Conservation (phyloP, 78 protist genomes). For the Protostelium mycophagum region DNA sequence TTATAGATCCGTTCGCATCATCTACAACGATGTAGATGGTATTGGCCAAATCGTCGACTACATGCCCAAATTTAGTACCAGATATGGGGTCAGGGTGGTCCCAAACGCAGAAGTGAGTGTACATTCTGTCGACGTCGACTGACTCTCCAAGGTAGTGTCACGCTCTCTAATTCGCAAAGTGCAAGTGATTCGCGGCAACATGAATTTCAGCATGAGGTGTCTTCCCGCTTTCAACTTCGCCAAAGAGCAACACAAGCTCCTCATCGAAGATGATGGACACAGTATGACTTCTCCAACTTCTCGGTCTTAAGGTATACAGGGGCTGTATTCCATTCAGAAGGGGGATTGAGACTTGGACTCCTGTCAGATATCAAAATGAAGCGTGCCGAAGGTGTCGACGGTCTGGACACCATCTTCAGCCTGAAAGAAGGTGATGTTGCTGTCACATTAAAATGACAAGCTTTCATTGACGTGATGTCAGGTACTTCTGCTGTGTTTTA, state of each 20-base stretch:
- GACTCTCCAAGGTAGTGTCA: neutral
- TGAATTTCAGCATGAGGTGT: slow-evolving; percentile 29
- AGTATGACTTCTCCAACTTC: neutral
- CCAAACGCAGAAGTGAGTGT: neutral
- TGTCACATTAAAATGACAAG: no score
- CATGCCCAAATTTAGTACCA: slow-evolving; percentile 40
- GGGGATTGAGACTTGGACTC: neutral
- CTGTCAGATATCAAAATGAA: neutral
- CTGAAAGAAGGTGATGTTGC: neutral
- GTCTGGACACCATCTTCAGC: neutral
- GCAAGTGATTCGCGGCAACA: slow-evolving; percentile 37
- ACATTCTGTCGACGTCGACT: neutral
- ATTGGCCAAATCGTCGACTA: slow-evolving; percentile 33
- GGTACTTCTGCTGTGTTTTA: neutral
- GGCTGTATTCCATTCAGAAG: neutral
- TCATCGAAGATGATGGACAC: neutral
- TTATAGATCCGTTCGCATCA: neutral
- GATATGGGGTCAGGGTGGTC: neutral
- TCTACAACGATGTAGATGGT: neutral
- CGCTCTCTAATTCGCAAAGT: slow-evolving; percentile 21
- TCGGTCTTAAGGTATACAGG: neutral
- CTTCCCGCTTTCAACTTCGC: slow-evolving; percentile 47
- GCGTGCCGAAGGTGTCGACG: neutral
- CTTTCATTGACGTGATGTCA: no score
- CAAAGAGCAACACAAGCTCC: slow-evolving; percentile 8